Evolutionary conservation across 2,329 filamentous ascomycete species (phyloP).

Genomic region (Colletotrichum nymphaeae): DNA sequence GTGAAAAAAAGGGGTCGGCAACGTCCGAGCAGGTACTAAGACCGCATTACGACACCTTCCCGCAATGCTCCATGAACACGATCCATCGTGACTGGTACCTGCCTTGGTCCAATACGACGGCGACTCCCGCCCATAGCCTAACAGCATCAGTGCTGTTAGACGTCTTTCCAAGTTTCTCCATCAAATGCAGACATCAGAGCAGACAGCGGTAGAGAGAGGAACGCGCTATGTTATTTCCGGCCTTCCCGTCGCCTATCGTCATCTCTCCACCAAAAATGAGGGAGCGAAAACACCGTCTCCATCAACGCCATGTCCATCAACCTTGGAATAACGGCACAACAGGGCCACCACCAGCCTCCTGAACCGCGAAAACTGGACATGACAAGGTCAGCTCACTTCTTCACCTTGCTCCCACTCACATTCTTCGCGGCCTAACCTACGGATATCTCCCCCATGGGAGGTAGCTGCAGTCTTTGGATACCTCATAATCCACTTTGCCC

Average conservation of each 20-base stretch:
- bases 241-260: background rate
- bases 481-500: background rate
- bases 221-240: slow-evolving; percentile 16
- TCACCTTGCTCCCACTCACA: background rate
- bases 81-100: background rate
- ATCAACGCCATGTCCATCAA: background rate
- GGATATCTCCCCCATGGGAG: background rate
- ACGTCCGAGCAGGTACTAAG: background rate
- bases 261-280: background rate
- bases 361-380: background rate
- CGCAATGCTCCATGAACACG: background rate
- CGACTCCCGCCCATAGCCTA: background rate
- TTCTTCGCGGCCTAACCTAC: background rate
- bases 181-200: background rate
- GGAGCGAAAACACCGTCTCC: background rate
- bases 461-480: background rate
- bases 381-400: slow-evolving; percentile 11
- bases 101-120: background rate
- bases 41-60: background rate
- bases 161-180: background rate
- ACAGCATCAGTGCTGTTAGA: too few relatives aligned
- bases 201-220: background rate
- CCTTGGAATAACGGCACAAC: background rate
- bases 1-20: background rate
- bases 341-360: background rate